phyloP scores from a whole-genome alignment of 2,329 filamentous ascomycete genomes.

The Neonectria neomacrospora region DNA sequence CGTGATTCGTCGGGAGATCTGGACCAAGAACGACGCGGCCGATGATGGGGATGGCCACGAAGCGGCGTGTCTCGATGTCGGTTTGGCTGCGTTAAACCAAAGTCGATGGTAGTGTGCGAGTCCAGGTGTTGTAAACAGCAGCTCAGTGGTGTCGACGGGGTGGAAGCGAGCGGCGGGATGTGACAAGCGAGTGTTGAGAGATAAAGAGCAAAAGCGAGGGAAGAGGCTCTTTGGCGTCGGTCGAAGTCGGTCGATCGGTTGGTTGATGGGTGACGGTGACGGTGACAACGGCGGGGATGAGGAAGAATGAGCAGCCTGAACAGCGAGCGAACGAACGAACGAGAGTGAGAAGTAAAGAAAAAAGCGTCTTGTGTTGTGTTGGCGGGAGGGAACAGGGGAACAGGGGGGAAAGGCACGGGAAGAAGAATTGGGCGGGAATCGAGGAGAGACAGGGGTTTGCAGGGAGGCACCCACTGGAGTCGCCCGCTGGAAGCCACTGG shows the following conservation, averaged over 20 bases:
- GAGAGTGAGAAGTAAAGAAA: slow-evolving; percentile 16
- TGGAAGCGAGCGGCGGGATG: slow-evolving; percentile 13
- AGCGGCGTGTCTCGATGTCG: slow-evolving; percentile 19
- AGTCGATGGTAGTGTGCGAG: slow-evolving; percentile 6
- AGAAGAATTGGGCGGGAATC: slow-evolving; percentile 13
- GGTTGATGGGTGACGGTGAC: slow-evolving; percentile 1
- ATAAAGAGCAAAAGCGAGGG: slow-evolving; percentile 31
- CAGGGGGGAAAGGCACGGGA: slow-evolving; percentile 1
- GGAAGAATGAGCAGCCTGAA: slow-evolving; percentile 3
- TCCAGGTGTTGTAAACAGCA: slow-evolving; percentile 16
- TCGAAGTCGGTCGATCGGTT: slow-evolving; percentile 13
- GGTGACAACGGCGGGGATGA: neutral
- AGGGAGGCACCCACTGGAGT: slow-evolving; percentile 12
- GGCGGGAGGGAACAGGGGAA: slow-evolving; percentile 17
- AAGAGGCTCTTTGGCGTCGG: slow-evolving; percentile 21
- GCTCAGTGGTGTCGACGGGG: neutral
- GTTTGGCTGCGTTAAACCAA: neutral
- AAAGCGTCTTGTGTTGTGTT: slow-evolving; percentile 23
- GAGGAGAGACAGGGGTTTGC: slow-evolving; percentile 21
- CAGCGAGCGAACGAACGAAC: slow-evolving; percentile 13
- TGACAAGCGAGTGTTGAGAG: slow-evolving; percentile 22
- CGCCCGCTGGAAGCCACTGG: slow-evolving; percentile 14
- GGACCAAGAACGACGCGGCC: neutral
- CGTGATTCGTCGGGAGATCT: neutral
- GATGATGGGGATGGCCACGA: slow-evolving; percentile 18